Conservation (phyloP, 2,329 filamentous ascomycete genomes). For the Cladophialophora chaetospira region DNA sequence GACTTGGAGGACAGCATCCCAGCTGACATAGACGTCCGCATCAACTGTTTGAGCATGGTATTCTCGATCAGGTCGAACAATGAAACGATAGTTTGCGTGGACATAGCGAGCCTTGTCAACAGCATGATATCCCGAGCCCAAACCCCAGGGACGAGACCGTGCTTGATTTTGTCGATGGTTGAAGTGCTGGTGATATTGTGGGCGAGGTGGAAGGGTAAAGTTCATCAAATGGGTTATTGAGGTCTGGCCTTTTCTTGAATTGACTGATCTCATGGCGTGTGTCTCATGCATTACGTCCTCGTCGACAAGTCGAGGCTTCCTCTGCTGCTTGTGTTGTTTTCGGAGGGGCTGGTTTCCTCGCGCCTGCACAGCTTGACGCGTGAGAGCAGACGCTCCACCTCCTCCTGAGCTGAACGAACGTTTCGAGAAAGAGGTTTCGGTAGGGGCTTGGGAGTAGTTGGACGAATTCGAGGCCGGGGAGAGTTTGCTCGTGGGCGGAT, state of each 20-base stretch:
- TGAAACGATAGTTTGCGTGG: conserved; percentile 96
- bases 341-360: conserved; percentile 75
- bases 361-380: conserved; percentile 41
- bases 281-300: conserved; percentile 86
- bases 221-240: conserved; percentile 97
- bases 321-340: conserved; percentile 82
- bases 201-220: conserved; percentile 77
- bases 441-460: conserved; percentile 28
- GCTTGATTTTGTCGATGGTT: conserved; percentile 61
- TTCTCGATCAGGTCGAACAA: conserved; percentile 78
- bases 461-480: conserved; percentile 20
- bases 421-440: conserved; percentile 32
- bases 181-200: conserved; percentile 56
- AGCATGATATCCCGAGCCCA: conserved; percentile 86
- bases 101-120: conserved; percentile 90
- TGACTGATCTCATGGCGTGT: conserved; percentile 64
- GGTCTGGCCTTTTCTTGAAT: conserved; percentile 83
- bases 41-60: conserved; percentile 81
- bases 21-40: conserved; percentile 86
- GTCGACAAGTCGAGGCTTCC: conserved; percentile 71
- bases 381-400: conserved; percentile 43
- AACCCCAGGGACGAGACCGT: conserved; percentile 76
- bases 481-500: conserved; percentile 25
- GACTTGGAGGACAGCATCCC: conserved; percentile 87
- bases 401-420: conserved; percentile 45